Base-by-base conservation (phyloP, 2,329 filamentous ascomycete genomes). In the Fusarium pininemorale region DNA sequence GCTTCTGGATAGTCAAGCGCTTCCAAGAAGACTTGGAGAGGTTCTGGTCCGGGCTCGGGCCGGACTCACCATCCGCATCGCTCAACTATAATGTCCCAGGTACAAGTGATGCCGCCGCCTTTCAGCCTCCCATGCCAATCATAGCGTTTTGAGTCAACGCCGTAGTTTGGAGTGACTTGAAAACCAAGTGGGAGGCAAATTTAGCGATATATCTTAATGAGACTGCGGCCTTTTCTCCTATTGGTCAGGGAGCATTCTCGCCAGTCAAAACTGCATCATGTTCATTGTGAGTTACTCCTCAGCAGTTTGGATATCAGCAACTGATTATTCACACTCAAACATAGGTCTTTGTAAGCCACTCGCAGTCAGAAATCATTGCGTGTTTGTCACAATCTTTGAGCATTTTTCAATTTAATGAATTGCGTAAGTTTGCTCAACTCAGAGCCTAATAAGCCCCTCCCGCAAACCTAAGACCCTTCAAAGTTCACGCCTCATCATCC, bases 181-280 rank as follows among this genome's bases (percentile, higher is more conserved):
- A 22, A 1, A 35, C 14, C 14, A 35, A 35, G 32, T 16, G 7
- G 32, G 32, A 15, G 7, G 1, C 15, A 35, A 35, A 9, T 16
- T 35, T 35, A 35, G 32, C 32, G 32, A 35, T 8, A 16, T 35
- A 16, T 35, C 32, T 35, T 10, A 10, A 24, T 20, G 6, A 14
- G 32, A 9, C 16, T 24, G 24, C 5, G 6, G 4, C 24, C 44
- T 15, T 26, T 47, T 15, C 20, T 15, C 3, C 13, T 22, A 11
- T 28, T 5, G 7, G 24, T 18, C 8, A 20, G 6, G 6, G 4
- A 13, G 5, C 0, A 28, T 22, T 47, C 5, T 10, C 10, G 9
- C 6, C 10, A 24, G 8, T 9, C 0, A 28, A 20, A 26, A 7
- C 6, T 22, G 3, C 44, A 14, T 47, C 24, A 7, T 4, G 12